Evolutionary conservation across 768 basidiomycete species (phyloP).

Genomic region (Neoboletus brunneissimus): DNA sequence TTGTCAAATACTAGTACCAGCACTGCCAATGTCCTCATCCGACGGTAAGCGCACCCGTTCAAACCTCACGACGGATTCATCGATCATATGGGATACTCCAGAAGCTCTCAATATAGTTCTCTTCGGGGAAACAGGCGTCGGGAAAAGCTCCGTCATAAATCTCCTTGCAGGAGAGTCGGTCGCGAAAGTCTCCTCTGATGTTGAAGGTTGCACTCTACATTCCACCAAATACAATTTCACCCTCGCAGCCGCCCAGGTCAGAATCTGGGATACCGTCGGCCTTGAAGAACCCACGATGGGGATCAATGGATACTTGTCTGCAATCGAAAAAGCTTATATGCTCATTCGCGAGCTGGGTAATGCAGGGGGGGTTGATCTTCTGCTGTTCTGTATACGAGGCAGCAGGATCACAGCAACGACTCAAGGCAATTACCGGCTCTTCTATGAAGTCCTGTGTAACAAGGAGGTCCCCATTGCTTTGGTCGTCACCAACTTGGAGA

Average conservation of each 20-base stretch:
- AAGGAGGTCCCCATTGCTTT: slow-evolving; percentile 39
- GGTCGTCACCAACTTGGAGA: slow-evolving; percentile 41
- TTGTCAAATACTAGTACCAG: background rate
- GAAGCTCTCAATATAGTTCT: slow-evolving; percentile 28
- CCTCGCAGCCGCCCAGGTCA: slow-evolving; percentile 8
- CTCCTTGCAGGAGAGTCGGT: slow-evolving; percentile 32
- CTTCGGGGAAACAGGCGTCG: slow-evolving; percentile 33
- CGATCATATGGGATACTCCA: background rate
- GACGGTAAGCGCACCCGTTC: slow-evolving; percentile 11
- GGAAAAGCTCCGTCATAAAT: slow-evolving; percentile 47
- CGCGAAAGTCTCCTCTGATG: slow-evolving; percentile 34
- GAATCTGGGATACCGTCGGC: slow-evolving; percentile 31
- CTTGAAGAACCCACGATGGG: slow-evolving; percentile 32
- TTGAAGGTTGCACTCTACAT: slow-evolving; percentile 34
- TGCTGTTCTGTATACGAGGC: slow-evolving; percentile 40
- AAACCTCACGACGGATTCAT: background rate
- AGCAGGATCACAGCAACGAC: slow-evolving; percentile 29
- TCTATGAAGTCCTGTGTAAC: slow-evolving; percentile 39
- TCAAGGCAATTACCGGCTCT: slow-evolving; percentile 39
- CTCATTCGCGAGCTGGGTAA: slow-evolving; percentile 24
- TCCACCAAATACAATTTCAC: slow-evolving; percentile 25
- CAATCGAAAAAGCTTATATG: slow-evolving; percentile 28
- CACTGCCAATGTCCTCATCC: slow-evolving; percentile 17
- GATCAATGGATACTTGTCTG: slow-evolving; percentile 25
- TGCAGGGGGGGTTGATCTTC: slow-evolving; percentile 32